These are phyloP conservation scores for Ceriops tagal DNA, from an alignment of 345 rosid genomes.

Conservation along the genomic window DNA sequence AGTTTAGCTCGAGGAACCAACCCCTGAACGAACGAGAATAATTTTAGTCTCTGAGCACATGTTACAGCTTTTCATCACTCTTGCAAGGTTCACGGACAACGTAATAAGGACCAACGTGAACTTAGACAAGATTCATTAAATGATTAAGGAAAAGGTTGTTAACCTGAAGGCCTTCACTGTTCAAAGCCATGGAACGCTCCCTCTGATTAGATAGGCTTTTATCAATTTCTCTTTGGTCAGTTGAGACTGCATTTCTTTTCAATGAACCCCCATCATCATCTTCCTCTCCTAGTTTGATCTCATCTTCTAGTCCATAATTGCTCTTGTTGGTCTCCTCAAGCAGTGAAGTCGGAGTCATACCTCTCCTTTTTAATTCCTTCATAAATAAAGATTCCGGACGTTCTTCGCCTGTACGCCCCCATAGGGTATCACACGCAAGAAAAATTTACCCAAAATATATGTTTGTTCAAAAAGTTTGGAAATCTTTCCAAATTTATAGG, in stretches of 20 bases:
- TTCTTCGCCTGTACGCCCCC: conserved; percentile 61
- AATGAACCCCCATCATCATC: conserved; percentile 40
- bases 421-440: not conserved
- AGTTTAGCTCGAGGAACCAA: conserved; percentile 84
- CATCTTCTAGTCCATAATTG: conserved; percentile 48
- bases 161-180: conserved; percentile 99
- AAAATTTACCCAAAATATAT: not conserved
- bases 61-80: too few species aligned
- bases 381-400: conserved; percentile 89
- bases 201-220: conserved; percentile 67
- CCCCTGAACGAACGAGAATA: conserved; percentile 49
- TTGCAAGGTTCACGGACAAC: too few species aligned
- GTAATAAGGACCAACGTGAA: not conserved
- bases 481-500: too few species aligned
- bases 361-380: conserved; percentile 91
- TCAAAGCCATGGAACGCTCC: conserved; percentile 75
- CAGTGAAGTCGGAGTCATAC: conserved; percentile 85
- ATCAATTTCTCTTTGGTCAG: conserved; percentile 39
- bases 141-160: not conserved
- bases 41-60: not conserved
- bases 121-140: not conserved
- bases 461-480: not conserved
- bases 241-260: conserved; percentile 59
- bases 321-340: conserved; percentile 54
- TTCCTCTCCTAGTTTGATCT: conserved; percentile 51